Evolutionary conservation across 768 basidiomycete species (phyloP), one percentile per base, ranked within the genome.

Genomic region (Rubroboletus pulcherrimus): DNA sequence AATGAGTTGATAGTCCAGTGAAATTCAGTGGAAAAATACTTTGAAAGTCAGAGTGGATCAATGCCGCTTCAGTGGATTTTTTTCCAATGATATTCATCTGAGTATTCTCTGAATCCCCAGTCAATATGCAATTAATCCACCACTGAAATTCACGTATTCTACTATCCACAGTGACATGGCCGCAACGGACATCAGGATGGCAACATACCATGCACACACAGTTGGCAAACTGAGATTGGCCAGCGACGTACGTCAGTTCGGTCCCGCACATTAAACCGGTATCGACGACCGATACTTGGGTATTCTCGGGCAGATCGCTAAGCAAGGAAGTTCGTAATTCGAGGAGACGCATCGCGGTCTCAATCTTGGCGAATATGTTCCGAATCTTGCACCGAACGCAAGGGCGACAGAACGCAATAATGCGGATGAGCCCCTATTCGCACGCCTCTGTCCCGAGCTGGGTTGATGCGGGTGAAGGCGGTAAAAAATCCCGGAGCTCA

Each of bases 201-300:
- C 26, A 5, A 26, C 26, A 26, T 26, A 26, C 26, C 26, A 26
- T 5, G 26, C 26, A 26, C 26, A 26, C 26, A 26, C 21, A 21
- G 21, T 21, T 26, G 26, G 26, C 26, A 26, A 26, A 26, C 26
- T 26, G 3, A 26, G 26, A 26, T 26, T 26, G 26, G 26, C 26
- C 26, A 26, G 26, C 26, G 26, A 26, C 26, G 26, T 26, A 98
- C 96, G 98, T 98, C 0, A 95, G 92, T 12, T 86, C 79, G 19
- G 89, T 93, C 71, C 98, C 89, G 67, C 98, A 98, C 75, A 98
- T 67, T 71, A 93, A 91, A 66, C 92, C 93, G 1, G 92, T 94
- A 62, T 91, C 79, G 19, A 85, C 70, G 30, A 96, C 76, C 15
- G 64, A 65, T 2, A 78, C 69, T 30, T 62, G 62, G 0, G 69